Conservation (phyloP, 179 eudicot genomes). For the Patellifolia procumbens region DNA sequence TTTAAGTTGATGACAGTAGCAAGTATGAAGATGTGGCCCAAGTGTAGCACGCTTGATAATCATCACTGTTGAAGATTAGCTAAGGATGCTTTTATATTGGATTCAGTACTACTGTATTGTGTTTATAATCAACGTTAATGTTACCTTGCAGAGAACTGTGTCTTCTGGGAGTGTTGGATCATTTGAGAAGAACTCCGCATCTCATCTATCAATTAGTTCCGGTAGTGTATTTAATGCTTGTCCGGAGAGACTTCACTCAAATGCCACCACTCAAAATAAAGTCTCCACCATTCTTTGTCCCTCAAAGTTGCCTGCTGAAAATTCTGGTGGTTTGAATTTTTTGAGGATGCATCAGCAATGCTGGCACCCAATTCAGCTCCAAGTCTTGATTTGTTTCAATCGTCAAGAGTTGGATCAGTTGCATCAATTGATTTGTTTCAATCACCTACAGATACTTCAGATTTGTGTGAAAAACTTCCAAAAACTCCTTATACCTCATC, state of each 20-base stretch:
- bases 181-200: slow-evolving; percentile 46
- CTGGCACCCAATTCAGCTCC: slow-evolving; percentile 35
- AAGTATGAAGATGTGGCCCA: background rate
- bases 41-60: background rate
- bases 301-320: slow-evolving; percentile 37
- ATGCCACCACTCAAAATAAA: slow-evolving; percentile 35
- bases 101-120: background rate
- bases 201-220: slow-evolving; percentile 51
- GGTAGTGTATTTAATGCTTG: slow-evolving; percentile 38
- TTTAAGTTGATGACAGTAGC: background rate
- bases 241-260: slow-evolving; percentile 36
- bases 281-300: slow-evolving; percentile 36
- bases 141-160: slow-evolving; percentile 62
- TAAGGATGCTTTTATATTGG: background rate
- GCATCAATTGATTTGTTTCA: slow-evolving; percentile 41
- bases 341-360: slow-evolving; percentile 38
- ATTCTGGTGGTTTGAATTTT: slow-evolving; percentile 54
- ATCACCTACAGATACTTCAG: no score
- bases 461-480: no score
- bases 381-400: slow-evolving; percentile 48
- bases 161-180: slow-evolving; percentile 66
- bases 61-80: background rate
- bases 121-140: slow-evolving; percentile 6
- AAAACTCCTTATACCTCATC: slow-evolving; percentile 39
- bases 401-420: slow-evolving; percentile 34